Evolutionary conservation across 805 yeast species (phyloP).

Genomic region (Candida tammaniensis): DNA sequence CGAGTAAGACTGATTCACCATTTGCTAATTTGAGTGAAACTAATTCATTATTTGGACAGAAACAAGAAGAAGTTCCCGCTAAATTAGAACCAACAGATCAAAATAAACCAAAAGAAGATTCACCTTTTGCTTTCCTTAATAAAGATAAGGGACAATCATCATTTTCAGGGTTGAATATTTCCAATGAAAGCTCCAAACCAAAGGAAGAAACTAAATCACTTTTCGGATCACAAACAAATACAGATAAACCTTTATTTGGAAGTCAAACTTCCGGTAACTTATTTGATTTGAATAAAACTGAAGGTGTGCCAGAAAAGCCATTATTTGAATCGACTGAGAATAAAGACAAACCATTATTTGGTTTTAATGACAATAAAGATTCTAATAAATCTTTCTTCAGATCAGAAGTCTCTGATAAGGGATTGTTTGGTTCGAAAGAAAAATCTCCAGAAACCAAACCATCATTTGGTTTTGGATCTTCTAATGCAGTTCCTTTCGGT

Average conservation of each 20-base stretch:
- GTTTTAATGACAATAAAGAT: neutral
- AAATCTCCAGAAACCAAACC: neutral
- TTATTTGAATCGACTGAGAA: neutral
- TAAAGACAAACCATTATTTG: conserved; percentile 1
- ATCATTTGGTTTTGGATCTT: neutral
- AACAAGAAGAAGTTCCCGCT: neutral
- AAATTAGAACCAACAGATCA: neutral
- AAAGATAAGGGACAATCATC: no score
- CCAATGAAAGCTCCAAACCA: neutral
- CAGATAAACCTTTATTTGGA: conserved; percentile 1
- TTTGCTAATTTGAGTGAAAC: conserved; percentile 5
- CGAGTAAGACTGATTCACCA: no score
- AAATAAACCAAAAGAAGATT: neutral
- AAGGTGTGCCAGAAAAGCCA: neutral
- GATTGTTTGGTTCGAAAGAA: conserved; percentile 1
- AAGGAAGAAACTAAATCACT: neutral
- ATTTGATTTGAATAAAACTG: neutral
- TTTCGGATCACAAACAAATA: neutral
- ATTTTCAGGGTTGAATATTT: no score
- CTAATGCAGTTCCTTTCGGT: neutral
- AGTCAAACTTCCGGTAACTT: neutral
- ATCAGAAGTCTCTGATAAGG: neutral
- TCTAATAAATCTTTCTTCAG: neutral
- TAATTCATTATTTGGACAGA: neutral
- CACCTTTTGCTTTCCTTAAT: conserved; percentile 4